These are phyloP conservation scores for Penstemon eatonii DNA, from an alignment of 257 asterid genomes.

Conservation along the genomic window DNA sequence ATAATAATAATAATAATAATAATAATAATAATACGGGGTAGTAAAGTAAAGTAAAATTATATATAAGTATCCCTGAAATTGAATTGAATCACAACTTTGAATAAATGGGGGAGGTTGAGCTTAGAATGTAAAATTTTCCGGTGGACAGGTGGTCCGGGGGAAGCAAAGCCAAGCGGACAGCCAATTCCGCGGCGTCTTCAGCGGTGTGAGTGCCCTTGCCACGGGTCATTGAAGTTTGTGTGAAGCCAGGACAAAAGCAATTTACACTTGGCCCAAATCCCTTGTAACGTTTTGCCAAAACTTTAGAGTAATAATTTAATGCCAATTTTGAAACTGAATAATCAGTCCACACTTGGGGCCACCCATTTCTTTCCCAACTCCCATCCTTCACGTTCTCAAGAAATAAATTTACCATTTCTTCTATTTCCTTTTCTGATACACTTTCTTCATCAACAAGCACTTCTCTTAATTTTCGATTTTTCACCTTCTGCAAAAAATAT, in stretches of 20 bases:
- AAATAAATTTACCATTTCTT: slow-evolving; percentile 47
- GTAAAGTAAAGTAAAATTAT: too few species aligned
- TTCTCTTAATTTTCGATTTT: slow-evolving; percentile 40
- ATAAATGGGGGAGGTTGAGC: slow-evolving; percentile 22
- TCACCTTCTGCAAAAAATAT: slow-evolving; percentile 52
- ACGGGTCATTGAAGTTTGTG: slow-evolving; percentile 76
- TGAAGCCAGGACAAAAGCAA: slow-evolving; percentile 80
- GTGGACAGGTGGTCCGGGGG: slow-evolving; percentile 50
- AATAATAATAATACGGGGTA: too few species aligned
- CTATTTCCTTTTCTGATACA: slow-evolving; percentile 43
- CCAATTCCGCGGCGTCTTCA: slow-evolving; percentile 48
- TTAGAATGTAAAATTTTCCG: slow-evolving; percentile 46
- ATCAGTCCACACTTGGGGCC: slow-evolving; percentile 85
- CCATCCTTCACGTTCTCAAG: slow-evolving; percentile 54
- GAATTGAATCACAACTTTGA: slow-evolving; percentile 44
- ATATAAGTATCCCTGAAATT: background rate
- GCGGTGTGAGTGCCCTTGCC: slow-evolving; percentile 62
- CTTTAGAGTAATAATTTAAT: slow-evolving; percentile 57
- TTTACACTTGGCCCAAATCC: slow-evolving; percentile 47
- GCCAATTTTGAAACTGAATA: slow-evolving; percentile 80
- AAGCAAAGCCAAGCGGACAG: slow-evolving; percentile 41
- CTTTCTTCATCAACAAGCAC: slow-evolving; percentile 55
- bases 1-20: too few species aligned
- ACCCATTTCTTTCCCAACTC: slow-evolving; percentile 62
- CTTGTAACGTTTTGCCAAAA: slow-evolving; percentile 51